A percentile compares a stretch with the other conserved stretches of the same genome.
These are phyloP conservation scores for Lentinus tigrinus DNA, from an alignment of 768 basidiomycete genomes.

Conservation along the genomic window DNA sequence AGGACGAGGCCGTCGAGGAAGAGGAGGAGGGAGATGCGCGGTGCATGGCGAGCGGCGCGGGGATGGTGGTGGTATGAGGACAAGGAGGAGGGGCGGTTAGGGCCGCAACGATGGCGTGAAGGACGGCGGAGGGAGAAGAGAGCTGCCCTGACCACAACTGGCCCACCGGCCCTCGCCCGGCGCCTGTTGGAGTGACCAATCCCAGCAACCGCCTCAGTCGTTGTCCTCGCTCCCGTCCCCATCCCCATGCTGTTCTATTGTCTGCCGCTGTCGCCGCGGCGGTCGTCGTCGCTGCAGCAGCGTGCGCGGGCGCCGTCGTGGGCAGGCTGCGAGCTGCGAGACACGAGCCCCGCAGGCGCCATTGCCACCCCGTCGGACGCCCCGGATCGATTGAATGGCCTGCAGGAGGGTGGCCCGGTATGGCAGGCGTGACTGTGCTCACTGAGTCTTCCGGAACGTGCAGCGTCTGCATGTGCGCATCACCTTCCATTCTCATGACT, in stretches of 20 bases:
- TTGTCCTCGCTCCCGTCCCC: constrained; percentile 5
- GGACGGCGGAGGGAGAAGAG: constrained; percentile 29
- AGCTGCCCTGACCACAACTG: constrained; percentile 21
- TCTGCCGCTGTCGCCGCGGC: neutral
- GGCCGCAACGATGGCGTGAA: constrained; percentile 42
- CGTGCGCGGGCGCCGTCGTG: neutral
- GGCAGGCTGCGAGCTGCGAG: neutral
- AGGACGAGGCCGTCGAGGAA: constrained; percentile 28
- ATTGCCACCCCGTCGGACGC: constrained; percentile 10
- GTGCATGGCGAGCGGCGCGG: constrained; percentile 30
- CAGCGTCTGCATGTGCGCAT: constrained; percentile 20
- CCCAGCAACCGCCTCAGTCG: constrained; percentile 13
- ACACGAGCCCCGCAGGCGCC: constrained; percentile 6
- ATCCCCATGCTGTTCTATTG: neutral
- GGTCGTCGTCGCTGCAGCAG: neutral
- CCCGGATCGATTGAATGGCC: constrained; percentile 19
- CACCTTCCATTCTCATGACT: constrained; percentile 24
- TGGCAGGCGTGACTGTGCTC: constrained; percentile 10
- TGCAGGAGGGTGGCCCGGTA: constrained; percentile 8
- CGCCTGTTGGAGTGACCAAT: constrained; percentile 15
- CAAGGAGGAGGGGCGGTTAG: constrained; percentile 38
- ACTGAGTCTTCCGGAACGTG: constrained; percentile 16
- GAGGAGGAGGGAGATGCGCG: constrained; percentile 25
- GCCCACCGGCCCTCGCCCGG: constrained; percentile 18
- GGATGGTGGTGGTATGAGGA: constrained; percentile 39